A percentile compares a stretch with the other conserved stretches of the same genome.
Conservation (phyloP, 2,329 filamentous ascomycete genomes). For the Beauveria australis region DNA sequence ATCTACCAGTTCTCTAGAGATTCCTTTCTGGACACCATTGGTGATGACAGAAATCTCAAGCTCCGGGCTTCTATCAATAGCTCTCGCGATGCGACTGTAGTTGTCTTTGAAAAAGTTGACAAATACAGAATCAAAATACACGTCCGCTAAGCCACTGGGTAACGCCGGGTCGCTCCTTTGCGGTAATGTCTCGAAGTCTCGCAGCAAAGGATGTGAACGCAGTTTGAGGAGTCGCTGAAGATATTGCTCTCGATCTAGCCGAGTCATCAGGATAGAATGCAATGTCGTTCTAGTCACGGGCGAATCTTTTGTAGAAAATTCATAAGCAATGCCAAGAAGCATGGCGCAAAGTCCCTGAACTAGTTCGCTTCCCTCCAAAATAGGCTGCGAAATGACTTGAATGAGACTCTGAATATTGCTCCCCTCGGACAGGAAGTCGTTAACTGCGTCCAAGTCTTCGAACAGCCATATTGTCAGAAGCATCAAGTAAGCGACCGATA, state of each 20-base stretch:
- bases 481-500: constrained; percentile 82
- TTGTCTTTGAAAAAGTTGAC: constrained; percentile 96
- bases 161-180: constrained; percentile 51
- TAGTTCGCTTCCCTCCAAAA: constrained; percentile 51
- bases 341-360: constrained; percentile 77
- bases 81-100: constrained; percentile 74
- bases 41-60: constrained; percentile 74
- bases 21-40: constrained; percentile 76
- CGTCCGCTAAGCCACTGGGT: constrained; percentile 56
- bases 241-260: constrained; percentile 79
- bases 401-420: constrained; percentile 85
- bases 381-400: constrained; percentile 58
- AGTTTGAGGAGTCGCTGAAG: constrained; percentile 72
- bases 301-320: constrained; percentile 96
- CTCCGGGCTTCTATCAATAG: constrained; percentile 84
- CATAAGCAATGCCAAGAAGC: constrained; percentile 81
- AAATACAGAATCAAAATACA: constrained; percentile 79
- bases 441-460: constrained; percentile 82
- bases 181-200: constrained; percentile 82
- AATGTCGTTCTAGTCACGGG: constrained; percentile 75
- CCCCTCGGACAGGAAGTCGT: constrained; percentile 86
- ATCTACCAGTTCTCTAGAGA: constrained; percentile 91
- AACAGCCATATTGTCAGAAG: constrained; percentile 83
- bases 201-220: constrained; percentile 66
- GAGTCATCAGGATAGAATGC: constrained; percentile 66